These are phyloP conservation scores for Akanthomyces muscarius DNA, from an alignment of 2,329 filamentous ascomycete species.

Conservation along the genomic window DNA sequence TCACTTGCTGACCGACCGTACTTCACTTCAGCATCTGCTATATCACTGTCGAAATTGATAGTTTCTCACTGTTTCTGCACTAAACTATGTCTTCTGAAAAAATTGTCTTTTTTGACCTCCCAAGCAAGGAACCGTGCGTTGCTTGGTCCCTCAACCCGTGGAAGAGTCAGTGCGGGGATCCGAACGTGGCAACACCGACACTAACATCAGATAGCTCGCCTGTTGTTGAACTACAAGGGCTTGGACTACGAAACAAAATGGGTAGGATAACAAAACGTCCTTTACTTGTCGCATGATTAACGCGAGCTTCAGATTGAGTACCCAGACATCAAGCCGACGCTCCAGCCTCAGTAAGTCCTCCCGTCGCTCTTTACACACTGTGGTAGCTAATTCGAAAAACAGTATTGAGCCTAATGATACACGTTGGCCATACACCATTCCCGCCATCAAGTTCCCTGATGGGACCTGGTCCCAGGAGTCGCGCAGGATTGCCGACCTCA, in stretches of 20 bases:
- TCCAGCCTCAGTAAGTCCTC: slow-evolving; percentile 50
- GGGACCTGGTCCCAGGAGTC: slow-evolving; percentile 63
- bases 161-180: slow-evolving; percentile 51
- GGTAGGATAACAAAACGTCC: slow-evolving; percentile 28
- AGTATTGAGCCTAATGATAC: not conserved
- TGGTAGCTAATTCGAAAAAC: not conserved
- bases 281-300: not conserved
- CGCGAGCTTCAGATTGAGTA: slow-evolving; percentile 50
- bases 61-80: not conserved
- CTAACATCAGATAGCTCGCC: slow-evolving; percentile 46
- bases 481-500: slow-evolving; percentile 50
- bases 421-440: slow-evolving; percentile 46
- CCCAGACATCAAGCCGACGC: slow-evolving; percentile 55
- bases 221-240: slow-evolving; percentile 64
- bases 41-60: not conserved
- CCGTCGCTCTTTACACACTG: not conserved
- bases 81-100: slow-evolving; percentile 21
- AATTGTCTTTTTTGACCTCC: slow-evolving; percentile 59
- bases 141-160: slow-evolving; percentile 67
- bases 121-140: slow-evolving; percentile 44
- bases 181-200: not conserved
- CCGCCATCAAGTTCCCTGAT: slow-evolving; percentile 51
- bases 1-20: not conserved
- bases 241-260: slow-evolving; percentile 66
- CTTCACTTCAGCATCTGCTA: not conserved